A percentile compares a stretch with the other conserved stretches of the same genome.
phyloP scores from a whole-genome alignment of 177 flowering plant species.

The Vitis hybrid region DNA sequence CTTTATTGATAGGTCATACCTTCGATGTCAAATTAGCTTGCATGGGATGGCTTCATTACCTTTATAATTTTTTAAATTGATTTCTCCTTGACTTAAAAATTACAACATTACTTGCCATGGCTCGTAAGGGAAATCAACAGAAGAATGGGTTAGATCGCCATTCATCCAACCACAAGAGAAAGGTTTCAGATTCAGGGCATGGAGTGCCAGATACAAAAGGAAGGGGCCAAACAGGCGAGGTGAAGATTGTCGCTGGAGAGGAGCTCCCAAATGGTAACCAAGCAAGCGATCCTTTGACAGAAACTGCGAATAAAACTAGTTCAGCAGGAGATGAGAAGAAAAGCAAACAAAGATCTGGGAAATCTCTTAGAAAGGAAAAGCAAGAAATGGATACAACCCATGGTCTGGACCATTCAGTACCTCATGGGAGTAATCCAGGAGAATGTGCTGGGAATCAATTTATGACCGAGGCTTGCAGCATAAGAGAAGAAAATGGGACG shows the following conservation, averaged over 20 bases:
- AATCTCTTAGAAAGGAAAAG: constrained; percentile 28
- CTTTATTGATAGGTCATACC: too few species aligned
- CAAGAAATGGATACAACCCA: constrained; percentile 24
- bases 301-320: constrained; percentile 16
- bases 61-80: too few species aligned
- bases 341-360: constrained; percentile 31
- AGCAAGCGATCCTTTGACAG: constrained; percentile 16
- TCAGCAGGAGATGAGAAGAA: constrained; percentile 32
- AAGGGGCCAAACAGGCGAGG: constrained; percentile 26
- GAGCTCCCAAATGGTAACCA: constrained; percentile 35
- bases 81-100: too few species aligned
- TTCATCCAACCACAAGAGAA: constrained; percentile 36
- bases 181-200: constrained; percentile 35
- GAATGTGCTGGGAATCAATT: constrained; percentile 25
- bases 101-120: constrained; percentile 38
- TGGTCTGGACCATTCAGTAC: constrained; percentile 17
- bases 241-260: constrained; percentile 33
- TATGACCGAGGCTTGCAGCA: constrained; percentile 21
- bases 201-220: constrained; percentile 25
- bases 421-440: constrained; percentile 16
- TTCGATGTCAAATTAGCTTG: not conserved
- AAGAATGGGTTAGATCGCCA: constrained; percentile 58
- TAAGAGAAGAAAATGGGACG: constrained; percentile 25
- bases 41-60: not conserved
- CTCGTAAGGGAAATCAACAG: constrained; percentile 65